Evolutionary conservation across 164 flowering plant genomes (phyloP), one percentile per base, ranked within the genome.

Genomic region (Tetracentron sinense): DNA sequence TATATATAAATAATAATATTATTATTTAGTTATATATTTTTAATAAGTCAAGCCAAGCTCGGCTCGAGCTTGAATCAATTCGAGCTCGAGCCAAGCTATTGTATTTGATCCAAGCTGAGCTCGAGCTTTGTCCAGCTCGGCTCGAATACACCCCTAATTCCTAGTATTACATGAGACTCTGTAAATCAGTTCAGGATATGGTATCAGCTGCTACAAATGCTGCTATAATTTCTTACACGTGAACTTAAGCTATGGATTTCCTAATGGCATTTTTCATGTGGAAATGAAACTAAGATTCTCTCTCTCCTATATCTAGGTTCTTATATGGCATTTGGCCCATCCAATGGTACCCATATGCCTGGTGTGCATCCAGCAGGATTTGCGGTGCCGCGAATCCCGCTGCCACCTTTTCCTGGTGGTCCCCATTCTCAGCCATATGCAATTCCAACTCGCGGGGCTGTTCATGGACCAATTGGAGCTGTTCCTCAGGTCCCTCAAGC

Each of bases 381-480:
- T 33, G 8, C 8, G 38, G 79, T 85, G 79, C 86, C 97, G 54
- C 85, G 94, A 29, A 86, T 82, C 10, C 97, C 97, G 23, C 63
- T 88, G 47, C 79, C 89, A 16, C 84, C 92, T 30, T 92, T 90
- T 70, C 97, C 83, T 69, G 91, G 92, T 46, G 92, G 86, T 30
- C 96, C 94, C 17, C 83, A 83, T 49, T 79, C 97, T 52, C 99
- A 95, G 71, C 99, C 97, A 51, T 95, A 95, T 79, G 89, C 97
- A 21, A 95, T 95, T 74, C 99, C 99, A 54, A 77, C 87, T 62
- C 95, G 97, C 71, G 95, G 93, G 47, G 89, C 89, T 66, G 85
- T 89, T 27, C 99, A 88, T 79, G 99, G 99, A 62, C 97, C 96
- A n/a, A 85, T 94, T 76, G 97, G 97, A 50, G 97, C 87, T 68